Conservation (phyloP, 805 yeast species). For the Lipomyces anomalus region DNA sequence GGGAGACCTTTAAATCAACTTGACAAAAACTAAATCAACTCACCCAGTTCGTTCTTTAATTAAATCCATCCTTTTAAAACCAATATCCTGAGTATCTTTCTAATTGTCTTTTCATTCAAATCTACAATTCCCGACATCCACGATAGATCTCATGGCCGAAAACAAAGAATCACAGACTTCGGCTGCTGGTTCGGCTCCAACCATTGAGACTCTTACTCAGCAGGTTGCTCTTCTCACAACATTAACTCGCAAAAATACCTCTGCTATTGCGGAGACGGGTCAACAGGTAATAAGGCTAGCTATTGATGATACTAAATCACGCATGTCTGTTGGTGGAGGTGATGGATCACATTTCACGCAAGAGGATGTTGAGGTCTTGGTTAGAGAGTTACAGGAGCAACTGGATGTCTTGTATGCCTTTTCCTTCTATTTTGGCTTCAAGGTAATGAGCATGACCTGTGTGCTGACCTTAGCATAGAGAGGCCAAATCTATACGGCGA, state of each 20-base stretch:
- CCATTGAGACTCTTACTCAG: constrained; percentile 32
- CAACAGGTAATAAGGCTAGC: constrained; percentile 69
- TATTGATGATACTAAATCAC: constrained; percentile 41
- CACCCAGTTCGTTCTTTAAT: too few relatives aligned
- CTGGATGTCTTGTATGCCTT: constrained; percentile 50
- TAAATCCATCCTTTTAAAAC: too few relatives aligned
- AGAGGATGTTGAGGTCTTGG: constrained; percentile 80
- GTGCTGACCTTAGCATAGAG: constrained; percentile 43
- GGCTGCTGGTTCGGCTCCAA: too few relatives aligned
- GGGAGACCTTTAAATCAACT: too few relatives aligned
- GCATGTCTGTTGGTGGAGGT: constrained; percentile 31
- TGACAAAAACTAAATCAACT: too few relatives aligned
- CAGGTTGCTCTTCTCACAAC: constrained; percentile 49
- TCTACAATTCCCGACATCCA: too few relatives aligned
- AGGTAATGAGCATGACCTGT: too few relatives aligned
- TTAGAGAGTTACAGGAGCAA: constrained; percentile 85
- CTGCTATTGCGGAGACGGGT: constrained; percentile 69
- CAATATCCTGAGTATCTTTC: too few relatives aligned
- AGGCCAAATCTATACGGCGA: constrained; percentile 70
- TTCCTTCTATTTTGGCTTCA: neutral
- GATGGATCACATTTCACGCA: constrained; percentile 63
- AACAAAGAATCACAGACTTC: too few relatives aligned
- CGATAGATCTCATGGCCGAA: too few relatives aligned
- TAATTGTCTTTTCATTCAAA: too few relatives aligned
- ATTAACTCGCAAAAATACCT: constrained; percentile 58